phyloP scores from a whole-genome alignment of 495 filamentous ascomycete species.

The Friedmanniomyces endolithicus region DNA sequence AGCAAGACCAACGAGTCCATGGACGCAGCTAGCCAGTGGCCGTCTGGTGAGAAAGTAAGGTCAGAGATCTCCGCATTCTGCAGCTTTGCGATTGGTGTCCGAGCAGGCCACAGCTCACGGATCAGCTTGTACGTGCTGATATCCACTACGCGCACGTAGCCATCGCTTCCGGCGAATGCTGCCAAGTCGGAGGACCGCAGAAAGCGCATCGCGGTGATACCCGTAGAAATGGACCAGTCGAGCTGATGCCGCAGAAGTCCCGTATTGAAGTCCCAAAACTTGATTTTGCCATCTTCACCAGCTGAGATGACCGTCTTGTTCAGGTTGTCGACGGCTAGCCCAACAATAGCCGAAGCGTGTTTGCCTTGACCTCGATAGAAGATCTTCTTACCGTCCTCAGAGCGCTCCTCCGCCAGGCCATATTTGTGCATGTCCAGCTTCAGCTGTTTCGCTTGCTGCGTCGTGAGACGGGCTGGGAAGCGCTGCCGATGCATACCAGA shows the following conservation, averaged over 20 bases:
- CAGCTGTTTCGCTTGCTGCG: slow-evolving; percentile 50
- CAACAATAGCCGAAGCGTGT: slow-evolving; percentile 74
- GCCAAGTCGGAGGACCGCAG: slow-evolving; percentile 73
- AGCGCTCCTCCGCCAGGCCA: slow-evolving; percentile 28
- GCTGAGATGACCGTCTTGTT: slow-evolving; percentile 76
- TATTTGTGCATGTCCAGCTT: slow-evolving; percentile 39
- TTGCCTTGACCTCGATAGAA: slow-evolving; percentile 40
- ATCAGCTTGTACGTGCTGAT: slow-evolving; percentile 80
- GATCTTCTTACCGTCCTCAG: slow-evolving; percentile 29
- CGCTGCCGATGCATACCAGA: slow-evolving; percentile 75
- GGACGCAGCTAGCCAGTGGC: slow-evolving; percentile 80
- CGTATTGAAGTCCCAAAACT: slow-evolving; percentile 90
- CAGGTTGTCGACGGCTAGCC: slow-evolving; percentile 69
- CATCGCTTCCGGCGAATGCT: slow-evolving; percentile 79
- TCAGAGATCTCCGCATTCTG: slow-evolving; percentile 15
- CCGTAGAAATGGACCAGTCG: slow-evolving; percentile 72
- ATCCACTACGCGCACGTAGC: slow-evolving; percentile 78
- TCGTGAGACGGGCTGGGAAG: slow-evolving; percentile 60
- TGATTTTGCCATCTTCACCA: slow-evolving; percentile 83
- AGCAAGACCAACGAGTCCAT: slow-evolving; percentile 48
- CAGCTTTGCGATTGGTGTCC: slow-evolving; percentile 3
- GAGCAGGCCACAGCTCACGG: slow-evolving; percentile 77
- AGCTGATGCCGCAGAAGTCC: slow-evolving; percentile 69
- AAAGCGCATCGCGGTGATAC: slow-evolving; percentile 62
- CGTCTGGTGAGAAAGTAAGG: slow-evolving; percentile 75